These are phyloP conservation scores for Starmerella floricola DNA, from an alignment of 805 yeast genomes.

Conservation along the genomic window DNA sequence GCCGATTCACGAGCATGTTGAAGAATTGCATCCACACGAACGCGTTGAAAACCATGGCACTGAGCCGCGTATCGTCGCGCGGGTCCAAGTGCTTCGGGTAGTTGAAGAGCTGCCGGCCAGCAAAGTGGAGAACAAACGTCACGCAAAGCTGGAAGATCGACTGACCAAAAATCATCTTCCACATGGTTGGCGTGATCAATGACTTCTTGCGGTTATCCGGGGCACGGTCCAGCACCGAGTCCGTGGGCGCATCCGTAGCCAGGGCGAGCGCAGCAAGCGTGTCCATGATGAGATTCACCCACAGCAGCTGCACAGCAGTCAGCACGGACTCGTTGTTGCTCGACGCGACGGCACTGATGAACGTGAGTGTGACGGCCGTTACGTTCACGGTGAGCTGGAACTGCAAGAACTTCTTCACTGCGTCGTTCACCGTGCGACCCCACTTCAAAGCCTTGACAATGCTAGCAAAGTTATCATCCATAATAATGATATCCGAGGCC, in stretches of 20 bases:
- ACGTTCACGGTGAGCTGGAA: conserved; percentile 93
- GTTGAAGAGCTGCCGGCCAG: conserved; percentile 49
- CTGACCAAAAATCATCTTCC: conserved; percentile 97
- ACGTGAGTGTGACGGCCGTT: conserved; percentile 90
- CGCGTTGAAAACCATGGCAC: conserved; percentile 84
- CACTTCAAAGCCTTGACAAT: conserved; percentile 95
- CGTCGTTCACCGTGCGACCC: conserved; percentile 94
- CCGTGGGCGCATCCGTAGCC: conserved; percentile 95
- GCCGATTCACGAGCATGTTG: conserved; percentile 80
- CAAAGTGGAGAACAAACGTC: conserved; percentile 73
- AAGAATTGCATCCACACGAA: conserved; percentile 98
- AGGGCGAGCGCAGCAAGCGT: conserved; percentile 94
- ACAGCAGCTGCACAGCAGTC: conserved; percentile 91
- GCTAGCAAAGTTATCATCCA: conserved; percentile 89
- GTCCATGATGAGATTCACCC: conserved; percentile 98
- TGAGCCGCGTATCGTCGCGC: conserved; percentile 46
- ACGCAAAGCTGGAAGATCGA: conserved; percentile 62
- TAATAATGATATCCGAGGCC: conserved; percentile 82
- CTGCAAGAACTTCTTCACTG: conserved; percentile 90
- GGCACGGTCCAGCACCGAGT: conserved; percentile 57
- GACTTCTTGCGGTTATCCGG: conserved; percentile 77
- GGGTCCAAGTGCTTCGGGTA: conserved; percentile 24
- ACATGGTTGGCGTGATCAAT: conserved; percentile 80
- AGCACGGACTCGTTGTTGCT: conserved; percentile 70
- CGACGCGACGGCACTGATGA: conserved; percentile 83